Evolutionary conservation across 352 stramenopile genomes (phyloP).

Genomic region (Pythium apleroticum): DNA sequence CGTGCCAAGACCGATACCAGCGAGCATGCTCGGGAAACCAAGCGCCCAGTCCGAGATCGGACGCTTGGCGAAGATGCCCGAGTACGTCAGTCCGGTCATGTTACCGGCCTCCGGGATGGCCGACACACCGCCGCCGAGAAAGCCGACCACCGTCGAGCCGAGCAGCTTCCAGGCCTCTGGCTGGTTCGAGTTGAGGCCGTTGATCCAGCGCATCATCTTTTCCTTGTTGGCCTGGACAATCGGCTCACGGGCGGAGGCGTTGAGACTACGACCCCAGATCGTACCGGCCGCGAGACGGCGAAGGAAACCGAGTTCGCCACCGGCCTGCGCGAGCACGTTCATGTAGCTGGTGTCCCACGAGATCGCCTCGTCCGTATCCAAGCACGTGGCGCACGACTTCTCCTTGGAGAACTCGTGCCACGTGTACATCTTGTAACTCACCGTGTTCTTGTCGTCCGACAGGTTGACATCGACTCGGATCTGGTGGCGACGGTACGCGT

Average conservation of each 20-base stretch:
- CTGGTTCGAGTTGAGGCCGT: slow-evolving; percentile 76
- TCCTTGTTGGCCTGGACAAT: slow-evolving; percentile 31
- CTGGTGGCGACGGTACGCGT: slow-evolving; percentile 65
- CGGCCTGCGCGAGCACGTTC: slow-evolving; percentile 56
- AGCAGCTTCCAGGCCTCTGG: slow-evolving; percentile 50
- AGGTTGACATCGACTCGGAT: slow-evolving; percentile 63
- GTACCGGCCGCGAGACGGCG: slow-evolving; percentile 38
- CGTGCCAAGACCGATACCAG: slow-evolving; percentile 49
- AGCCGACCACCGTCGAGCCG: slow-evolving; percentile 38
- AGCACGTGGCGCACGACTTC: slow-evolving; percentile 49
- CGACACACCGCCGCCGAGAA: slow-evolving; percentile 42
- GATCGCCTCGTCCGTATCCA: slow-evolving; percentile 52
- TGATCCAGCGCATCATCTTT: slow-evolving; percentile 74
- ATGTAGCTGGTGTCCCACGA: slow-evolving; percentile 65
- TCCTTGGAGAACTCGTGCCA: slow-evolving; percentile 57
- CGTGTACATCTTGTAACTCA: slow-evolving; percentile 79
- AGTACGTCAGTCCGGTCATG: slow-evolving; percentile 66
- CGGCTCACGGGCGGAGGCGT: slow-evolving; percentile 1
- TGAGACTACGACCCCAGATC: slow-evolving; percentile 33
- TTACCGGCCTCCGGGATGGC: slow-evolving; percentile 36
- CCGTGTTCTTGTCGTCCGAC: slow-evolving; percentile 41
- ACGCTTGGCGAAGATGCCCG: slow-evolving; percentile 62
- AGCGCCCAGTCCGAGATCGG: slow-evolving; percentile 62
- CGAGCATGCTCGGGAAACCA: slow-evolving; percentile 70
- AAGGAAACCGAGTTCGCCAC: slow-evolving; percentile 62